Evolutionary conservation across 305 asterid species (phyloP).

Genomic region (Fraxinus latifolia): DNA sequence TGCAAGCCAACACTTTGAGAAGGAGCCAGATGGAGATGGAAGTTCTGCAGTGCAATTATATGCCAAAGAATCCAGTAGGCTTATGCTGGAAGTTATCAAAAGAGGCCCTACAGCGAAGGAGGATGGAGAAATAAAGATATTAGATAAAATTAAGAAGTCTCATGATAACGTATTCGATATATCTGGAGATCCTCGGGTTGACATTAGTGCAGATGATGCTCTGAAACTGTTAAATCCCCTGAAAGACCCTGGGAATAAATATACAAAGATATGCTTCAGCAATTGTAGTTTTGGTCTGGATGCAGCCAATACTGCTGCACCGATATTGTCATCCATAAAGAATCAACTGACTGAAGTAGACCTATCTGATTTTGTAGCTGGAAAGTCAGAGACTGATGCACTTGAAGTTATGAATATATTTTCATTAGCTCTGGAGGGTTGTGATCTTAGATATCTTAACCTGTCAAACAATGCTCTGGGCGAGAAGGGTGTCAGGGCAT

Average conservation of each 20-base stretch:
- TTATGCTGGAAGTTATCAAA: conserved; percentile 78
- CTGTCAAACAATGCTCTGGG: conserved; percentile 90
- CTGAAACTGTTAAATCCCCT: conserved; percentile 56
- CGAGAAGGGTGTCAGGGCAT: conserved; percentile 84
- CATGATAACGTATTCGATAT: conserved; percentile 65
- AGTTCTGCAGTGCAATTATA: conserved; percentile 79
- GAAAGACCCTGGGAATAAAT: conserved; percentile 56
- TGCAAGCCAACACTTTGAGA: conserved; percentile 63
- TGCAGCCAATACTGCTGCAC: conserved; percentile 71
- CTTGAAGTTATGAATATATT: conserved; percentile 80
- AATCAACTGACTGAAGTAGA: conserved; percentile 72
- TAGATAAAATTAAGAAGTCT: conserved; percentile 42
- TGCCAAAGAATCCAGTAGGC: conserved; percentile 91
- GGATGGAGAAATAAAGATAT: conserved; percentile 39
- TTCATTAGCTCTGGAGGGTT: conserved; percentile 65
- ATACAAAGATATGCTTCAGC: conserved; percentile 77
- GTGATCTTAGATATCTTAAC: conserved; percentile 59
- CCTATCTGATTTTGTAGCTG: conserved; percentile 87
- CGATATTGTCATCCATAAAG: conserved; percentile 61
- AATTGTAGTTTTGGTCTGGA: conserved; percentile 80
- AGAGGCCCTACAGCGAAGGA: conserved; percentile 62
- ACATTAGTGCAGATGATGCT: conserved; percentile 59
- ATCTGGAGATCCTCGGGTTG: conserved; percentile 75
- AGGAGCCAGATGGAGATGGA: conserved; percentile 87
- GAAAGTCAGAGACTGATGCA: conserved; percentile 82